Evolutionary conservation across 306 rosid species (phyloP), one percentile per base, ranked within the genome.

Genomic region (Dryas alaskensis): DNA sequence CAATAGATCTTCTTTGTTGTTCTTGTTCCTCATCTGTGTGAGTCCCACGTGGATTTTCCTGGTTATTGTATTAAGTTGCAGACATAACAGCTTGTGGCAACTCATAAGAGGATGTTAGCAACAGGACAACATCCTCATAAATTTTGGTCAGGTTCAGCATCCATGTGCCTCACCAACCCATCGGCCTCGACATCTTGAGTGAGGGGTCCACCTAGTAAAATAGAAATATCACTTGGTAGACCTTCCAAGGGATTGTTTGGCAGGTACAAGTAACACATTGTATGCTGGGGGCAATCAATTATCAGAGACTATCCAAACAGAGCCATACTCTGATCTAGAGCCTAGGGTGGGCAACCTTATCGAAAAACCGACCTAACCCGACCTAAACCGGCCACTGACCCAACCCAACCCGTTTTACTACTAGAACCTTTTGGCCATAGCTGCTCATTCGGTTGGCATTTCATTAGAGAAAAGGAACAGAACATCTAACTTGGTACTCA

Each of bases 141-240:
- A 73, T 77, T 70, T 71, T 60, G 62, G 67, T 59, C 19, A 37
- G 69, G 17, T 45, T 73, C 58, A 76, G 65, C 80, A 73, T 73
- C 61, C 87, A 76, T 69, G 81, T 76, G 86, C 78, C 73, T 81
- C 75, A 60, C 70, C 79, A 69, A 70, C 81, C 83, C 27, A 39
- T 67, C 52, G 39, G 14, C 42, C 39, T 44, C 60, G 11, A 52
- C 65, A 16, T 71, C 19, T 70, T 54, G 5, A 54, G 74, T 27
- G 17, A 52, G 74, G 74, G 74, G 51, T 55, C 64, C 74, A 70
- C 63, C 17, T 11, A 19, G 40, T 25, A 10, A 27, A 25, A 57
- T 17, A 19, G 37, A 3, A 2, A 16, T 1, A 10, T 8, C 39
- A 22, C 25, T 10, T 1, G n/a, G 61, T 8, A 7, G 10, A 4